Evolutionary conservation across 208 protist genomes (phyloP), one percentile per base, ranked within the genome.

Genomic region (Acanthamoeba rhysodes): DNA sequence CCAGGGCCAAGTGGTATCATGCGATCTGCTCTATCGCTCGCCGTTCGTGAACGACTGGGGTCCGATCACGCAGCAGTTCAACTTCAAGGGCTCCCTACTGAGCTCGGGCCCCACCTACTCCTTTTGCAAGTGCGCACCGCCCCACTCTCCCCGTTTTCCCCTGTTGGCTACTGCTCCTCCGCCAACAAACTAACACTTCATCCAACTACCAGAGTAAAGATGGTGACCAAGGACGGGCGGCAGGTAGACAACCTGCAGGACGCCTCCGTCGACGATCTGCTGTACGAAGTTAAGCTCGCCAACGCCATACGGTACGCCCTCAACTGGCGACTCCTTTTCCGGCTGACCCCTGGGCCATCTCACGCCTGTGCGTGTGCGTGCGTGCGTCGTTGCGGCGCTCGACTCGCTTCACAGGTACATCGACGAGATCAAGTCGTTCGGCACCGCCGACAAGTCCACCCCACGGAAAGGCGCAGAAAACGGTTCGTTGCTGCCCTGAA

Each of bases 341-440:
- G 12, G 45, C 45, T 48, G 45, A 48, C 41, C 41, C 12, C 45
- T 48, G 45, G 45, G 45, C 45, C 45, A 48, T 7, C 45, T 48
- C 45, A 48, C 45, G 45, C 45, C 45, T 48, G 45, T 0, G 45
- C 7, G 45, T 48, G 45, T 10, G 45, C 12, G 45, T 48, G 45
- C n/a, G n/a, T n/a, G n/a, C n/a, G n/a, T n/a, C n/a, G n/a, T n/a
- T n/a, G n/a, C n/a, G n/a, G n/a, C n/a, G n/a, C 55, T n/a, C 22
- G 27, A 34, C 18, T 72, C 20, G 2, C n/a, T 37, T 6, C 16
- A 34, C 12, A 85, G 76, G 10, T 59, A 85, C 45, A 85, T 85
- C 76, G 76, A 85, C 24, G 76, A 85, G 45, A 57, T 85, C 76
- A 85, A 57, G 48, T 85, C 76, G 10, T 85, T 85, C 10, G 34